Evolutionary conservation across 306 rosid genomes (phyloP).

Genomic region (Glycine latifolia): DNA sequence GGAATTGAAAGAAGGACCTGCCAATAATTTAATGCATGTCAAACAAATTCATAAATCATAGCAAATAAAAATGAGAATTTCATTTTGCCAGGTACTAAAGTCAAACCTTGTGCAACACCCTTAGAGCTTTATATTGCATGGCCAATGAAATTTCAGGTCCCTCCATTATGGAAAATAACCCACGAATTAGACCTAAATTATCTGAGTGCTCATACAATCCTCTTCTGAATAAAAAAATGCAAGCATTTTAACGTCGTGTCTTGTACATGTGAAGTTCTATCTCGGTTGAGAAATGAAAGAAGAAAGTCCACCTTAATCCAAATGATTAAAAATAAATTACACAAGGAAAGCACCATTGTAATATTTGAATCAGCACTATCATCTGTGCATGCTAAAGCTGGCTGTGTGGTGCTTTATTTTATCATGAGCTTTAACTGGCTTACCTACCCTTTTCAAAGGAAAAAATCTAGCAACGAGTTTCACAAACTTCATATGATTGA

Average conservation of each 20-base stretch:
- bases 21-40: background rate
- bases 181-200: constrained; percentile 37
- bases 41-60: constrained; percentile 7
- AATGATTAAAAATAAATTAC: constrained; percentile 25
- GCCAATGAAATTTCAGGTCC: constrained; percentile 25
- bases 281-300: constrained; percentile 59
- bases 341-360: background rate
- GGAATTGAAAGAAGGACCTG: constrained; percentile 17
- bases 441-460: background rate
- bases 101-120: constrained; percentile 23
- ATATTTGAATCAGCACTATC: background rate
- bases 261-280: constrained; percentile 53
- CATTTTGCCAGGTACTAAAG: background rate
- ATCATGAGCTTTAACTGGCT: background rate
- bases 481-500: background rate
- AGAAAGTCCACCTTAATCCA: constrained; percentile 72
- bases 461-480: constrained; percentile 18
- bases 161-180: constrained; percentile 12
- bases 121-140: constrained; percentile 20
- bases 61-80: background rate
- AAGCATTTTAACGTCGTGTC: constrained; percentile 69
- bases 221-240: constrained; percentile 55
- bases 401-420: constrained; percentile 28
- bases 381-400: constrained; percentile 28
- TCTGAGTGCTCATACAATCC: constrained; percentile 49